Conservation (phyloP, 1,284 basidiomycete genomes). For the Moesziomyces globuligerus region DNA sequence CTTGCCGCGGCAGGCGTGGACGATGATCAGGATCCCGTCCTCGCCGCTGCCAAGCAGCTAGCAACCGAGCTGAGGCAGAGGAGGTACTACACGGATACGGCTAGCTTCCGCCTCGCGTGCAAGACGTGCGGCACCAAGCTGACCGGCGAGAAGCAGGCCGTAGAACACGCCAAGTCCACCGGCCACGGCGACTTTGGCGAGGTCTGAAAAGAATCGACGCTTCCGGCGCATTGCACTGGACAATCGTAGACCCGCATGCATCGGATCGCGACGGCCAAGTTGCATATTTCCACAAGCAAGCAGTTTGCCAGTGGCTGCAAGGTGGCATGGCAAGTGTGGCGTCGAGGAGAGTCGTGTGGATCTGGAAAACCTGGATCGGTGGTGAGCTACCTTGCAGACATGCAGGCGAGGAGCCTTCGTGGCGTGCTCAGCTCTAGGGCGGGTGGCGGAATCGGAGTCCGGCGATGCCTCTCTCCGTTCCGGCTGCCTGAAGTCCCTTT, state of each 20-base stretch:
- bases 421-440: no score
- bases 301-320: not conserved
- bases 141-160: constrained; percentile 50
- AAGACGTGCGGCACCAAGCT: constrained; percentile 36
- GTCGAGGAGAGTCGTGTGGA: no score
- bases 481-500: no score
- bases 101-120: constrained; percentile 47
- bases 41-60: constrained; percentile 32
- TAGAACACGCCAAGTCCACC: constrained; percentile 49
- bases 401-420: no score
- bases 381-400: no score
- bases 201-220: constrained; percentile 17
- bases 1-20: constrained; percentile 7
- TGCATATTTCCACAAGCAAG: no score
- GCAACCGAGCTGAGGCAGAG: constrained; percentile 32
- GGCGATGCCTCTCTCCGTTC: no score
- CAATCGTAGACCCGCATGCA: no score
- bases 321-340: not conserved
- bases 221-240: no score
- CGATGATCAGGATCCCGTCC: constrained; percentile 23
- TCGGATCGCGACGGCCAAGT: no score
- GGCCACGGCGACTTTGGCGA: constrained; percentile 57
- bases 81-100: constrained; percentile 55
- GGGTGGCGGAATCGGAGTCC: no score
- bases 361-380: no score